A percentile compares a stretch with the other conserved stretches of the same genome.
These are phyloP conservation scores for Waltergamsia citrina DNA, from an alignment of 2,329 filamentous ascomycete genomes.

Conservation along the genomic window DNA sequence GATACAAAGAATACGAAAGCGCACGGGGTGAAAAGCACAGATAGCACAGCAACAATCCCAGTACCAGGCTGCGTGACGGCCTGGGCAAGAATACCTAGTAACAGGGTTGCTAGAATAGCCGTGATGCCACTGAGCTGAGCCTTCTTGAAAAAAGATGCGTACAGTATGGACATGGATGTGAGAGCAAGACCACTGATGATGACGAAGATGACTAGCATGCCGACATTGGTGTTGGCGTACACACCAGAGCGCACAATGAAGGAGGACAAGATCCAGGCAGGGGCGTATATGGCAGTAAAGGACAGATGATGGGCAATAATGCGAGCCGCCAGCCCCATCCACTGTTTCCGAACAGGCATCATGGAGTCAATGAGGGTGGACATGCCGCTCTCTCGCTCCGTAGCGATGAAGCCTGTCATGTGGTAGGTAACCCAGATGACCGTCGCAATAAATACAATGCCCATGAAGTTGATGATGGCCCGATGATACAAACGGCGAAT, in stretches of 20 bases:
- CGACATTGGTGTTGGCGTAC: constrained; percentile 53
- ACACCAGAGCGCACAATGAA: constrained; percentile 53
- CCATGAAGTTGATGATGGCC: constrained; percentile 66
- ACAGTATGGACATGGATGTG: constrained; percentile 71
- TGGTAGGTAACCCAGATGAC: constrained; percentile 81
- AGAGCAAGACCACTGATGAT: constrained; percentile 68
- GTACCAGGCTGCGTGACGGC: constrained; percentile 55
- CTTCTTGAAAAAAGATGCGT: constrained; percentile 75
- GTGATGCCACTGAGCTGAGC: constrained; percentile 82
- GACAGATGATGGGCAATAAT: constrained; percentile 71
- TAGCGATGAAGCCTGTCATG: constrained; percentile 74
- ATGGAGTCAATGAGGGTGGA: constrained; percentile 84
- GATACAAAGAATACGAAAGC: constrained; percentile 78
- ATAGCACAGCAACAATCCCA: constrained; percentile 57
- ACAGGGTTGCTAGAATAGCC: constrained; percentile 60
- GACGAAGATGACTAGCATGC: constrained; percentile 64
- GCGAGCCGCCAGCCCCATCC: constrained; percentile 71
- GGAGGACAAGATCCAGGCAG: constrained; percentile 73
- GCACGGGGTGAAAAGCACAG: constrained; percentile 75
- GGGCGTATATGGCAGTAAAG: constrained; percentile 71
- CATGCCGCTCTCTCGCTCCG: constrained; percentile 80
- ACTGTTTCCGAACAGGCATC: constrained; percentile 67
- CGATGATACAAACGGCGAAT: constrained; percentile 63
- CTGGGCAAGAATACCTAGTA: constrained; percentile 77
- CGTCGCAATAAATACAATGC: constrained; percentile 68